Percentiles rank a stretch among this genome's conserved stretches.
Evolutionary conservation across 768 basidiomycete genomes (phyloP).

Genomic region (Naematelia encephala): DNA sequence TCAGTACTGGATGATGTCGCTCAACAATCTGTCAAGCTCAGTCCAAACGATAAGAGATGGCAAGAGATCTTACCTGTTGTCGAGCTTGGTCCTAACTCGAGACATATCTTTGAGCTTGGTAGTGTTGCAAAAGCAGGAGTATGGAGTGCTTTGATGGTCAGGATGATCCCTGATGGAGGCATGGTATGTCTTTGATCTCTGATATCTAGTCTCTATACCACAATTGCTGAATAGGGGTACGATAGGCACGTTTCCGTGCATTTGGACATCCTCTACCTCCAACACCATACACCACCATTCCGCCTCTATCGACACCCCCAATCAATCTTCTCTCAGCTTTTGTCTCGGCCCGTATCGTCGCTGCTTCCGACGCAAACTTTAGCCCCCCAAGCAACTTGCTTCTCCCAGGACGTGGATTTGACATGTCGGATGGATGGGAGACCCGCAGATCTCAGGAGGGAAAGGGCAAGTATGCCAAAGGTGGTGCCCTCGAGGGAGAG

Average conservation of each 20-base stretch:
- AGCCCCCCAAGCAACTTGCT: slow-evolving; percentile 87
- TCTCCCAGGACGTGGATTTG: slow-evolving; percentile 76
- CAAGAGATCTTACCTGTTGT: slow-evolving; percentile 69
- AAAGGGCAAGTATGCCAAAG: slow-evolving; percentile 59
- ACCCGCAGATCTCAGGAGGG: slow-evolving; percentile 74
- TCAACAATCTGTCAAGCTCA: slow-evolving; percentile 9
- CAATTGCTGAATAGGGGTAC: background rate
- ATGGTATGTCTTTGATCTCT: slow-evolving; percentile 62
- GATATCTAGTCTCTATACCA: background rate
- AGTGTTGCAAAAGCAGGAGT: slow-evolving; percentile 51
- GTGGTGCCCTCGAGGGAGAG: slow-evolving; percentile 21
- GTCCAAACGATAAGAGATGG: slow-evolving; percentile 56
- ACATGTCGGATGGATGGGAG: slow-evolving; percentile 99
- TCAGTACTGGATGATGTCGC: background rate
- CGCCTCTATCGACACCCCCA: slow-evolving; percentile 29
- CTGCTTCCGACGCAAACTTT: slow-evolving; percentile 90
- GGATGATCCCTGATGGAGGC: slow-evolving; percentile 96
- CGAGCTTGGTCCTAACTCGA: slow-evolving; percentile 73
- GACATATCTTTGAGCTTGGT: slow-evolving; percentile 76
- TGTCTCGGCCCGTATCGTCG: slow-evolving; percentile 77
- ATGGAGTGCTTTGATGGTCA: slow-evolving; percentile 63
- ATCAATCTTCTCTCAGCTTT: slow-evolving; percentile 91
- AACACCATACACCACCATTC: slow-evolving; percentile 42
- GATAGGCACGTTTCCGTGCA: slow-evolving; percentile 82
- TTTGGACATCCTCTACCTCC: slow-evolving; percentile 68